Base-by-base conservation (phyloP, 1,139 yeast species). In the Blastobotrys capitulatus region DNA sequence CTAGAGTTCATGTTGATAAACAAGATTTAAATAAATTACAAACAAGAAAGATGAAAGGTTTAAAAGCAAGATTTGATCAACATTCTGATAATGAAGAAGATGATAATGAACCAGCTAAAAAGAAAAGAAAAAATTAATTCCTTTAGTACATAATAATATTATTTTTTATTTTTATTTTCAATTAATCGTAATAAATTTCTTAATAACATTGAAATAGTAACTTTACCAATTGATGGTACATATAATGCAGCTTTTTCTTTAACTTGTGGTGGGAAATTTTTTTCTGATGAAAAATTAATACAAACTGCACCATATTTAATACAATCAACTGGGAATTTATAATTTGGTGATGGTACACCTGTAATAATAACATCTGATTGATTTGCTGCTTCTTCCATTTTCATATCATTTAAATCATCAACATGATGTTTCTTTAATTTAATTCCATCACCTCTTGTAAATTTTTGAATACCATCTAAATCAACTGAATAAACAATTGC, bases 1-100 rank as follows among this genome's bases (percentile, higher is more conserved):
- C 97, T 58, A 87, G 92, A 72, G 81, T 92, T 61, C 98, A 92
- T 67, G 85, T 92, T 69, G 97, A 96, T 70, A 84, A 84, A 69
- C 99, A 92, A 75, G 97, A 92, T 67, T 76, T 94, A 67, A 76
- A 79, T 65, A 84, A 83, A 68, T 72, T 92, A 66, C 98, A 92
- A 72, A 90, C 98, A 12, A 82, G 98, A 73, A 92, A 92, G 80
- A 87, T 92, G 96, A 94, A 94, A 78, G 99, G 98, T 66, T 77
- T 92, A 65, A 94, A 94, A 74, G 76, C 88, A 51, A 82, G 78
- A 67, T 89, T 75, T 60, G 96, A 47, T 64, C 96, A 88, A 69
- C 71, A 66, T 15, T 72, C 68, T n/a, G 84, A 76, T 38, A 84
- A 78, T 26, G 80, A 73, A 48, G 78, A 71, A 7, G 63, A 51